Percentiles rank a stretch among this genome's conserved stretches.
Evolutionary conservation across 306 rosid genomes (phyloP).

Genomic region (Ormosia semicastrata): DNA sequence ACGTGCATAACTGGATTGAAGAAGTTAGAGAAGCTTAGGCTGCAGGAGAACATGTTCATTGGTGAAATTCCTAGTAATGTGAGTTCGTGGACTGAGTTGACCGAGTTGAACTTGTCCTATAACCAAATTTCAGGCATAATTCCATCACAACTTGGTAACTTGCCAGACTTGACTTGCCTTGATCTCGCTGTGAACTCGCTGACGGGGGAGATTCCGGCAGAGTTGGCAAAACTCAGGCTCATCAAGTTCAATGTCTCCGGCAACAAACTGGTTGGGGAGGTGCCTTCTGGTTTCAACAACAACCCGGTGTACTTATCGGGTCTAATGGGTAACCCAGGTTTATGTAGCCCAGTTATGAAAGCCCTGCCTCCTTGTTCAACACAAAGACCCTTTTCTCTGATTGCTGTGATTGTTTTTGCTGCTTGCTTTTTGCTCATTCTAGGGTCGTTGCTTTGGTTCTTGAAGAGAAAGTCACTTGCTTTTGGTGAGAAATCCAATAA

Average conservation of each 20-base stretch:
- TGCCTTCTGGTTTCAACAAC: slow-evolving; percentile 59
- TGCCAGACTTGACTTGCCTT: slow-evolving; percentile 58
- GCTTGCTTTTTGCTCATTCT: slow-evolving; percentile 33
- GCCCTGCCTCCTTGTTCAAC: slow-evolving; percentile 48
- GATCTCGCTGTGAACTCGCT: slow-evolving; percentile 65
- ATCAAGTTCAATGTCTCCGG: slow-evolving; percentile 58
- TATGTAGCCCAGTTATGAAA: slow-evolving; percentile 55
- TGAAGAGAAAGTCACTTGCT: slow-evolving; percentile 29
- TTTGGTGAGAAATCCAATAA: slow-evolving; percentile 33
- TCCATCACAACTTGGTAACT: slow-evolving; percentile 54
- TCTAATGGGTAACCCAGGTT: slow-evolving; percentile 58
- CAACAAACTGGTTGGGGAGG: slow-evolving; percentile 57
- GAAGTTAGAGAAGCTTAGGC: slow-evolving; percentile 51
- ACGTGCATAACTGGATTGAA: slow-evolving; percentile 53
- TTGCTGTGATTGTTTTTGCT: slow-evolving; percentile 34
- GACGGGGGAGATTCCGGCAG: slow-evolving; percentile 64
- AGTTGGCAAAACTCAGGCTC: slow-evolving; percentile 56
- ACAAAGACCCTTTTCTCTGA: slow-evolving; percentile 37
- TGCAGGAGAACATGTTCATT: slow-evolving; percentile 64
- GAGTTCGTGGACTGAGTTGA: slow-evolving; percentile 51
- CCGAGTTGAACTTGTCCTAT: slow-evolving; percentile 57
- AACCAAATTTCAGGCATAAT: slow-evolving; percentile 61
- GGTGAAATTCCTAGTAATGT: slow-evolving; percentile 57
- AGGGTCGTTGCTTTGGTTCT: slow-evolving; percentile 45
- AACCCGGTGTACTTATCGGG: slow-evolving; percentile 34